Percentiles rank a stretch among this genome's conserved stretches.
Conservation (phyloP, 192 early-diverging fungal species). For the Irineochytrium annulatum region DNA sequence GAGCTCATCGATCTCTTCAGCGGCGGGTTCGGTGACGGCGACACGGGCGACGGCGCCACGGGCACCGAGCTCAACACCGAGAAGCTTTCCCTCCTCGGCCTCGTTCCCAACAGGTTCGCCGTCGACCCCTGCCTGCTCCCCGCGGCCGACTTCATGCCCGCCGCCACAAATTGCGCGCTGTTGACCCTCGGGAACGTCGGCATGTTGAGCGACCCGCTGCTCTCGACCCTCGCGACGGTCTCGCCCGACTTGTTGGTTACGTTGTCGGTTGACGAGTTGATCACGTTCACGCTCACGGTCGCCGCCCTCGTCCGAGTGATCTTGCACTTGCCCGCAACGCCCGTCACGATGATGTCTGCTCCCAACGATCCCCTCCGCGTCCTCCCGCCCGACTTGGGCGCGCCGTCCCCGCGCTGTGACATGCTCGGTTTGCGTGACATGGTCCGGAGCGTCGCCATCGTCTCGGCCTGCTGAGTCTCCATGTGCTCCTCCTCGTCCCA, state of each 20-base stretch:
- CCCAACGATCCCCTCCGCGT: neutral
- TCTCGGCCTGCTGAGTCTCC: neutral
- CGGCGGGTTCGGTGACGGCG: too few relatives aligned
- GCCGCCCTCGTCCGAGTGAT: neutral
- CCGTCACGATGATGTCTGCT: neutral
- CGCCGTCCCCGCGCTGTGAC: neutral
- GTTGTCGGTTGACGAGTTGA: too few relatives aligned
- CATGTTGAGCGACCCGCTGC: neutral
- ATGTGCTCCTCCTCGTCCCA: conserved; percentile 1
- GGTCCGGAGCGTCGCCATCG: neutral
- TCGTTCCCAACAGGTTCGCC: conserved; percentile 1
- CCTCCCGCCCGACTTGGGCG: neutral
- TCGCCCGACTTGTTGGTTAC: too few relatives aligned
- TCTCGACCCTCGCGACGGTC: too few relatives aligned
- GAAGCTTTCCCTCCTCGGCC: too few relatives aligned
- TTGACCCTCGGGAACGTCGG: neutral
- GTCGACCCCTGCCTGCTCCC: neutral
- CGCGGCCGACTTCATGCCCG: too few relatives aligned
- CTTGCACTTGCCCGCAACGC: neutral
- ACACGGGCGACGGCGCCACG: too few relatives aligned
- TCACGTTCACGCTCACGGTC: too few relatives aligned
- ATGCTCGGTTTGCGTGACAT: neutral
- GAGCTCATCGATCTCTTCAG: too few relatives aligned
- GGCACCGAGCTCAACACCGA: too few relatives aligned
- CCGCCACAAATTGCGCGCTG: neutral